A percentile compares a stretch with the other conserved stretches of the same genome.
Evolutionary conservation across 192 early-diverging fungal genomes (phyloP).

Genomic region (Diversispora eburnea): DNA sequence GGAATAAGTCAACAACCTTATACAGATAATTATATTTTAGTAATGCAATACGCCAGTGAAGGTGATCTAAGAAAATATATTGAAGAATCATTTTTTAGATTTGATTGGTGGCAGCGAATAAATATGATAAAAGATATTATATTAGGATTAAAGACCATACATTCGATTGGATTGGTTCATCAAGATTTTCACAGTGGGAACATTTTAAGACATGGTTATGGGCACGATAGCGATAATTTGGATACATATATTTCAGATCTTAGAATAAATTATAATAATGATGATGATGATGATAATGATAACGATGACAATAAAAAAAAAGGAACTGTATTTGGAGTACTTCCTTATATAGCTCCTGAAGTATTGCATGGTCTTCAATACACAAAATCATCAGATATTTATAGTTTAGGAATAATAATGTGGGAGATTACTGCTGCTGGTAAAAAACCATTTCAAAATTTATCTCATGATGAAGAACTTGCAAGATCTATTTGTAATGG

Average conservation of each 20-base stretch:
- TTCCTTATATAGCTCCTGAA: slow-evolving; percentile 19
- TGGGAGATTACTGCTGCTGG: slow-evolving; percentile 43
- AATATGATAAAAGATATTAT: slow-evolving; percentile 10
- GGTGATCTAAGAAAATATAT: neutral
- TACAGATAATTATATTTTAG: slow-evolving; percentile 10
- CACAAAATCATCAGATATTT: slow-evolving; percentile 37
- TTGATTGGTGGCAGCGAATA: slow-evolving; percentile 6
- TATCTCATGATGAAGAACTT: slow-evolving; percentile 28
- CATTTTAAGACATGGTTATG: slow-evolving; percentile 5
- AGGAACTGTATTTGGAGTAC: neutral
- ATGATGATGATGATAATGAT: neutral
- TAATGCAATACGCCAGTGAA: slow-evolving; percentile 25
- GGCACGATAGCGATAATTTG: slow-evolving; percentile 8
- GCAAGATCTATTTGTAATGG: slow-evolving; percentile 33
- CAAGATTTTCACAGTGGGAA: slow-evolving; percentile 16
- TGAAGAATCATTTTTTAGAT: neutral
- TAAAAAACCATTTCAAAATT: slow-evolving; percentile 33
- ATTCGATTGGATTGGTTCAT: neutral
- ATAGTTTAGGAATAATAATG: slow-evolving; percentile 43
- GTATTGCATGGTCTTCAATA: slow-evolving; percentile 23
- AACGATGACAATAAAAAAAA: neutral
- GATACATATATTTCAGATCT: slow-evolving; percentile 16
- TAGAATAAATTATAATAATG: neutral
- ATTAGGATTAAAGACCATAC: neutral
- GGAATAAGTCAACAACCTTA: slow-evolving; percentile 18